Percentiles rank a stretch among this genome's conserved stretches.
Evolutionary conservation across 495 filamentous ascomycete species (phyloP).

Genomic region (Polyplosphaeria fusca): DNA sequence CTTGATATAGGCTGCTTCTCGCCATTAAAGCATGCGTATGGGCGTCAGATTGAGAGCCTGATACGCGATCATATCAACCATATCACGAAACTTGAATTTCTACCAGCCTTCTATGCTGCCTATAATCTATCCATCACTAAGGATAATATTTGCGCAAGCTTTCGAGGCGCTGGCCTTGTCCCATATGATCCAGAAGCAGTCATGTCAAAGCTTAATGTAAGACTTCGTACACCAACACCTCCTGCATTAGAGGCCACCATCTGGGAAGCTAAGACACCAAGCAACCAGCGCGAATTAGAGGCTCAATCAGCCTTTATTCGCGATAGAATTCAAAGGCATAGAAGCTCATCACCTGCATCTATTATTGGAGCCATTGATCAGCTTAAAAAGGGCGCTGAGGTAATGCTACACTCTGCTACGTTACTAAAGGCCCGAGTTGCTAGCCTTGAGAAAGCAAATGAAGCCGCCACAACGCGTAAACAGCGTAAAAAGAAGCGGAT

Average conservation of each 20-base stretch:
- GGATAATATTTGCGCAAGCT: conserved; percentile 19
- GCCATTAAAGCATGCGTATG: conserved; percentile 8
- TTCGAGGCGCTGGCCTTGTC: conserved; percentile 16
- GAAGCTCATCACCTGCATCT: conserved; percentile 1
- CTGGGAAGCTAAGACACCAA: neutral
- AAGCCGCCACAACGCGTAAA: neutral
- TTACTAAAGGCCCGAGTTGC: neutral
- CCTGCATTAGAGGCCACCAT: neutral
- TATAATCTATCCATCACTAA: conserved; percentile 5
- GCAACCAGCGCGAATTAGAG: neutral
- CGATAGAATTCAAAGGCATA: neutral
- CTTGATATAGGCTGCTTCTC: conserved; percentile 19
- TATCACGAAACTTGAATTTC: conserved; percentile 26
- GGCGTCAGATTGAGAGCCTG: conserved; percentile 1
- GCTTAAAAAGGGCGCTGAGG: conserved; percentile 6
- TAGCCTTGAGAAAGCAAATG: neutral
- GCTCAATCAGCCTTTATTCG: neutral
- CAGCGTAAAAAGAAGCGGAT: conserved; percentile 13
- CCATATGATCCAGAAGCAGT: conserved; percentile 3
- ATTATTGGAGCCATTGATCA: conserved; percentile 7
- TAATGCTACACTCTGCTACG: neutral
- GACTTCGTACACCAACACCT: neutral
- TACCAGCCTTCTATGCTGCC: conserved; percentile 13
- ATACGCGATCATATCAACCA: conserved; percentile 13
- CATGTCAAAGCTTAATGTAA: conserved; percentile 7